Conservation (phyloP, 2,329 filamentous ascomycete genomes). For the Fusarium sp. region DNA sequence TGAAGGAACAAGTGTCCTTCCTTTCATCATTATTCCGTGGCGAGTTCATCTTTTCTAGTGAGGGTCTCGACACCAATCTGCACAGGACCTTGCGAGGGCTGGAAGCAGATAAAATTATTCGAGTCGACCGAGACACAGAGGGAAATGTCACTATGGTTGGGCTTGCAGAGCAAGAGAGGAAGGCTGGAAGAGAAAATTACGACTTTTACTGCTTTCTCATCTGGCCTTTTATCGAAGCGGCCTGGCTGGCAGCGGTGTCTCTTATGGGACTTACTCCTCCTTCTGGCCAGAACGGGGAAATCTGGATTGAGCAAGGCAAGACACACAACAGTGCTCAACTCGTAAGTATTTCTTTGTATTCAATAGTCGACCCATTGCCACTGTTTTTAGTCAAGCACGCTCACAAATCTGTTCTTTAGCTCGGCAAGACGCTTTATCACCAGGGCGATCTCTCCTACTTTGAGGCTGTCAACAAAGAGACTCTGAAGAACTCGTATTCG, state of each 20-base stretch:
- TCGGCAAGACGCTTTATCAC: slow-evolving; percentile 96
- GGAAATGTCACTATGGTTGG: slow-evolving; percentile 73
- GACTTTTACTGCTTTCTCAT: slow-evolving; percentile 99
- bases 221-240: slow-evolving; percentile 97
- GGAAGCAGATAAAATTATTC: slow-evolving; percentile 80
- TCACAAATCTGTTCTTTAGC: slow-evolving; percentile 54
- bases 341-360: slow-evolving; percentile 56
- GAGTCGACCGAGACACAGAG: slow-evolving; percentile 65
- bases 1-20: slow-evolving; percentile 84
- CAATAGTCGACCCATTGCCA: background rate
- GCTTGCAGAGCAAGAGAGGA: slow-evolving; percentile 78
- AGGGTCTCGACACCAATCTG: slow-evolving; percentile 82
- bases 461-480: slow-evolving; percentile 98
- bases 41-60: slow-evolving; percentile 95
- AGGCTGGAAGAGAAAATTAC: slow-evolving; percentile 87
- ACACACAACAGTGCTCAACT: slow-evolving; percentile 84
- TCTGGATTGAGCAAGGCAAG: slow-evolving; percentile 81
- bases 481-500: slow-evolving; percentile 89
- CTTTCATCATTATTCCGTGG: slow-evolving; percentile 92
- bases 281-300: slow-evolving; percentile 62
- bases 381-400: background rate
- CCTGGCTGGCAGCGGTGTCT: slow-evolving; percentile 89
- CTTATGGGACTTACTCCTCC: slow-evolving; percentile 88
- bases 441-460: slow-evolving; percentile 98
- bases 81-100: slow-evolving; percentile 80